phyloP scores from a whole-genome alignment of 345 rosid genomes.

The Brassica napus region Da-Ae NC_063449.1:38772001-38772500 shows the following conservation, averaged over 20 bases:
- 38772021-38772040: too few relatives aligned
- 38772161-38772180: neutral
- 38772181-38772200: neutral
- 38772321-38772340: neutral
- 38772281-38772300: neutral
- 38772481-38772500: neutral
- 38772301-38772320: neutral
- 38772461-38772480: neutral
- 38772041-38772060: neutral
- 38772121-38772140: neutral
- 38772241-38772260: neutral
- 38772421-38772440: neutral
- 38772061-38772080: neutral
- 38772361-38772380: neutral
- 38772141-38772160: neutral
- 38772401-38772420: neutral
- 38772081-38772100: neutral
- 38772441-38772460: neutral
- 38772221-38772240: neutral
- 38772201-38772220: neutral
- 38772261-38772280: neutral
- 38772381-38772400: neutral
- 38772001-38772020: too few relatives aligned
- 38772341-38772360: neutral
- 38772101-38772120: neutral